phyloP scores from a whole-genome alignment of 495 filamentous ascomycete genomes.

The Penicillium daleae region DNA sequence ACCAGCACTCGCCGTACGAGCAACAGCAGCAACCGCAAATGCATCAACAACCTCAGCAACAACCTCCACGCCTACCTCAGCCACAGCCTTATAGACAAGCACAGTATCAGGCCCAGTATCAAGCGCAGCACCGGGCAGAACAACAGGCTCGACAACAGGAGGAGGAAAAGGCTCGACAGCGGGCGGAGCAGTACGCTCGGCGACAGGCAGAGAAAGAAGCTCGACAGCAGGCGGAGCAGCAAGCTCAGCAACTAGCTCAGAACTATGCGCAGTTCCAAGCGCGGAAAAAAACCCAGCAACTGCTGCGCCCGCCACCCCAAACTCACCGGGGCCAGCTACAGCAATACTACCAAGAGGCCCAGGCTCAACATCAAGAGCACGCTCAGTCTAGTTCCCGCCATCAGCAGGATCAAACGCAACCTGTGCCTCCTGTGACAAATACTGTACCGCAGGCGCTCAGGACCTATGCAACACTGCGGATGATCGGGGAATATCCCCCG shows the following conservation, averaged over 20 bases:
- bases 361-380: not conserved
- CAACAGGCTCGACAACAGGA: not conserved
- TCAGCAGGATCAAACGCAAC: not conserved
- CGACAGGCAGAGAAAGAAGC: not conserved
- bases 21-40: conserved; percentile 8
- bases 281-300: not conserved
- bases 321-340: not conserved
- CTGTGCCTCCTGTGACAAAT: not conserved
- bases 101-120: not conserved
- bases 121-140: not conserved
- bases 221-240: not conserved
- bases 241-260: not conserved
- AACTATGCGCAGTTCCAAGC: not conserved
- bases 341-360: conserved; percentile 3
- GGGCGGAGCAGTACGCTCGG: not conserved
- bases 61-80: not conserved
- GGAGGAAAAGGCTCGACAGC: not conserved
- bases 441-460: not conserved
- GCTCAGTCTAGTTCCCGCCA: not conserved
- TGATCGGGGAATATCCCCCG: not conserved
- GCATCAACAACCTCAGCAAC: not conserved
- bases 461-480: not conserved
- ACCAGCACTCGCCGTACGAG: not conserved
- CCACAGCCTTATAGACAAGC: not conserved
- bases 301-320: not conserved